phyloP scores from a whole-genome alignment of 2,329 filamentous ascomycete genomes.

The Apiospora hydei region DNA sequence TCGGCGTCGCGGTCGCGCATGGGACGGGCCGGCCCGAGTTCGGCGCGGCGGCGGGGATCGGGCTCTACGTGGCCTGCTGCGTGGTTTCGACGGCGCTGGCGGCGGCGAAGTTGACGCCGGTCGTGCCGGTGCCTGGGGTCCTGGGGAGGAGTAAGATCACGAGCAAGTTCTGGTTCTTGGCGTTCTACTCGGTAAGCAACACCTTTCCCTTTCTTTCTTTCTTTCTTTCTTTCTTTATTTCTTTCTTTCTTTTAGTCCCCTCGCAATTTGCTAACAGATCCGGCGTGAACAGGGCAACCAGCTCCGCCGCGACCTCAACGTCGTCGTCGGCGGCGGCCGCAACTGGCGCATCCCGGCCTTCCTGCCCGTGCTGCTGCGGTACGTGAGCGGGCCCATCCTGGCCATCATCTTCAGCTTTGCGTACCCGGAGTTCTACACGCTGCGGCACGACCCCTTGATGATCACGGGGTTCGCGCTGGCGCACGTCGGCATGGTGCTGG shows the following conservation, averaged over 20 bases:
- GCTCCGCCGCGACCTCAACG: slow-evolving; percentile 61
- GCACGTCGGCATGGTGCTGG: slow-evolving; percentile 54
- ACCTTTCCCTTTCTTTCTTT: no score
- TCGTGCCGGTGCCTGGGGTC: slow-evolving; percentile 48
- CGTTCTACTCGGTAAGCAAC: slow-evolving; percentile 62
- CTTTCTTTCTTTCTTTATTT: no score
- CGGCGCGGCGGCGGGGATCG: slow-evolving; percentile 60
- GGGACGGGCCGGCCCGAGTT: slow-evolving; percentile 46
- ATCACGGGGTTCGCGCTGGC: slow-evolving; percentile 58
- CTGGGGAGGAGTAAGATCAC: slow-evolving; percentile 48
- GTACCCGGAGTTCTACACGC: slow-evolving; percentile 56
- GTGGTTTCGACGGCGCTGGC: slow-evolving; percentile 49
- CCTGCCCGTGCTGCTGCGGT: slow-evolving; percentile 58
- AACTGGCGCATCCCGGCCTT: slow-evolving; percentile 64
- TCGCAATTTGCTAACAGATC: not conserved
- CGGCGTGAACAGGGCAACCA: slow-evolving; percentile 55
- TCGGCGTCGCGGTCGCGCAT: slow-evolving; percentile 60
- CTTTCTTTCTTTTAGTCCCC: not conserved
- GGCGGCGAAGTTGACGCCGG: slow-evolving; percentile 45
- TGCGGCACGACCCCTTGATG: slow-evolving; percentile 58
- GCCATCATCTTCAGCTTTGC: slow-evolving; percentile 60
- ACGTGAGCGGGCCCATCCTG: slow-evolving; percentile 56
- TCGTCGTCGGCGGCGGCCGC: slow-evolving; percentile 58
- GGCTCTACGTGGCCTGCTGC: slow-evolving; percentile 54
- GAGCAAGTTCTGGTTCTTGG: slow-evolving; percentile 58